Percentiles rank a stretch among this genome's conserved stretches.
Conservation (phyloP, 2,329 filamentous ascomycete genomes). For the Phoma sp. region DNA sequence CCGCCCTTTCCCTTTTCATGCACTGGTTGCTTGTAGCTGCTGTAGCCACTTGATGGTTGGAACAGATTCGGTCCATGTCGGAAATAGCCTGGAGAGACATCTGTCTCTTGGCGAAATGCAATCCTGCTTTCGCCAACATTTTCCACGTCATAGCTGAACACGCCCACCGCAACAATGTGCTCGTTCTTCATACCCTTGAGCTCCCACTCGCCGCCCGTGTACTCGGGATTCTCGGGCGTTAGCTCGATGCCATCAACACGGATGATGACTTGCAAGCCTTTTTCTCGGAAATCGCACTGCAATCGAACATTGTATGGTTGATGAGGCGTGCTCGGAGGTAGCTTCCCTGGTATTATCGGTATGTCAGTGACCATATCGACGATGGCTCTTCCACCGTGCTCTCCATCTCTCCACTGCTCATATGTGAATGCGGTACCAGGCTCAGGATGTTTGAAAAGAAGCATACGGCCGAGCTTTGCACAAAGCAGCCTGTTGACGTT, state of each 20-base stretch:
- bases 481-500: neutral
- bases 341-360: neutral
- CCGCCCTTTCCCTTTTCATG: neutral
- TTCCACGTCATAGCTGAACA: neutral
- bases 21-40: neutral
- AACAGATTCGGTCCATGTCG: neutral
- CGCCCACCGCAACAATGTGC: neutral
- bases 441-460: neutral
- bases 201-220: neutral
- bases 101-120: neutral
- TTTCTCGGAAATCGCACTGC: neutral
- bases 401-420: neutral
- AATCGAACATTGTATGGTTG: neutral
- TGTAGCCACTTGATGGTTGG: neutral
- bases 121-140: neutral
- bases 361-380: neutral
- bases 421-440: conserved; percentile 1
- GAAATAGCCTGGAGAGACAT: neutral
- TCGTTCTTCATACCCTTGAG: neutral
- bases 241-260: neutral
- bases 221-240: neutral
- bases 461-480: neutral
- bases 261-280: neutral
- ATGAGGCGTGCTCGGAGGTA: neutral
- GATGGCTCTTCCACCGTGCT: neutral